A percentile compares a stretch with the other conserved stretches of the same genome.
phyloP scores from a whole-genome alignment of 805 yeast genomes.

The Ogataea wickerhamii region DNA sequence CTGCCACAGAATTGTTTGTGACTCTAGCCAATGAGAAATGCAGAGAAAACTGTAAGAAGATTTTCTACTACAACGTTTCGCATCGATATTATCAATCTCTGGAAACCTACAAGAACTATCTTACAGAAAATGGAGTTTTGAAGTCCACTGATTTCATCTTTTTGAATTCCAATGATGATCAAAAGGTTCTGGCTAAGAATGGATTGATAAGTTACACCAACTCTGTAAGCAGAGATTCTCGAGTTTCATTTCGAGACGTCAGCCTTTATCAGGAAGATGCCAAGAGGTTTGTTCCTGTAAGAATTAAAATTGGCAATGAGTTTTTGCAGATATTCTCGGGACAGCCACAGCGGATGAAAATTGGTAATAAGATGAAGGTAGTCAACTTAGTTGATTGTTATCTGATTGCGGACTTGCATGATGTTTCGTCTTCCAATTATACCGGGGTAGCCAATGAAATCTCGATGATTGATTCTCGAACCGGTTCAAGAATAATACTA shows the following conservation, averaged over 20 bases:
- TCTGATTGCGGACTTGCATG: slow-evolving; percentile 37
- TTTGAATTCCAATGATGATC: slow-evolving; percentile 45
- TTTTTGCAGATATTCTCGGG: slow-evolving; percentile 55
- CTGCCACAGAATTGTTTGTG: slow-evolving; percentile 15
- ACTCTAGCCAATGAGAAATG: slow-evolving; percentile 47
- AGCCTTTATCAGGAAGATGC: slow-evolving; percentile 46
- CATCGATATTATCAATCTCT: slow-evolving; percentile 19
- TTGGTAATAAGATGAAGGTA: slow-evolving; percentile 34
- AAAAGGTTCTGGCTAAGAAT: slow-evolving; percentile 38
- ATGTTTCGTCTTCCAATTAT: slow-evolving; percentile 37
- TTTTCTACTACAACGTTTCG: slow-evolving; percentile 52
- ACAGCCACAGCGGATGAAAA: slow-evolving; percentile 39
- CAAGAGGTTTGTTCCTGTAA: slow-evolving; percentile 55
- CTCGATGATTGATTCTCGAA: slow-evolving; percentile 36
- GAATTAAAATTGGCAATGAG: slow-evolving; percentile 65
- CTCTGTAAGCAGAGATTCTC: slow-evolving; percentile 43
- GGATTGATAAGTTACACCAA: slow-evolving; percentile 43
- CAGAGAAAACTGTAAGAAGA: slow-evolving; percentile 47
- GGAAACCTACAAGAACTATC: slow-evolving; percentile 7
- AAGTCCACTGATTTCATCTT: slow-evolving; percentile 29
- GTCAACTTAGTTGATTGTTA: slow-evolving; percentile 42
- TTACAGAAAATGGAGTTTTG: slow-evolving; percentile 8
- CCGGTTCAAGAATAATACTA: slow-evolving; percentile 38
- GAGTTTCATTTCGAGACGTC: slow-evolving; percentile 51
- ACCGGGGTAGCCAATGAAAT: slow-evolving; percentile 52